A percentile compares a stretch with the other conserved stretches of the same genome.
Evolutionary conservation across 768 basidiomycete genomes (phyloP).

Genomic region (Amanita polypyramis): DNA sequence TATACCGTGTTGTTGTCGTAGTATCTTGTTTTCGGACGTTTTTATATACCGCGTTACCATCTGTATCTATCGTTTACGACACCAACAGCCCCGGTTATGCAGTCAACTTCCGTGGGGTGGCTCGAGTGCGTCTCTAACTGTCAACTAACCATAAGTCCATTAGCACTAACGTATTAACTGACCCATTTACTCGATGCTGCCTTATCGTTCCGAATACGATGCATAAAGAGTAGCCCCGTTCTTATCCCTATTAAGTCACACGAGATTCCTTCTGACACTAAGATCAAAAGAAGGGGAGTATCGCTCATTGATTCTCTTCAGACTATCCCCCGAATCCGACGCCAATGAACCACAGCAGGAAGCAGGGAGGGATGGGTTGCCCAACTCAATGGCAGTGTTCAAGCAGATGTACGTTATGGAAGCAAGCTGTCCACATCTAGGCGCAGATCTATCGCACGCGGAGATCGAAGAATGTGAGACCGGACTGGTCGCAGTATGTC

Average conservation of each 20-base stretch:
- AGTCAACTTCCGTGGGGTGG: not conserved
- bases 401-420: slow-evolving; percentile 71
- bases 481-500: slow-evolving; percentile 57
- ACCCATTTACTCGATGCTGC: not conserved
- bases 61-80: not conserved
- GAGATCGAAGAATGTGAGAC: slow-evolving; percentile 63
- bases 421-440: slow-evolving; percentile 69
- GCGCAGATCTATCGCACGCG: slow-evolving; percentile 71
- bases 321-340: slow-evolving; percentile 31
- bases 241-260: slow-evolving; percentile 37
- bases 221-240: slow-evolving; percentile 32
- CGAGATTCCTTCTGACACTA: slow-evolving; percentile 48
- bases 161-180: not conserved
- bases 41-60: no score
- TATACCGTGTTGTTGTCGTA: not conserved
- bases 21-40: not conserved
- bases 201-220: not conserved
- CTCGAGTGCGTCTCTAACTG: not conserved
- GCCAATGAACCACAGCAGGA: slow-evolving; percentile 1
- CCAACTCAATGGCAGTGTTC: not conserved
- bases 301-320: slow-evolving; percentile 56
- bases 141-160: not conserved
- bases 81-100: not conserved
- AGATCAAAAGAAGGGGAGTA: slow-evolving; percentile 50
- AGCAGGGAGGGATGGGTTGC: not conserved